Conservation (phyloP, 176 grass and related monocot genomes). For the Eragrostis nindensis region DNA sequence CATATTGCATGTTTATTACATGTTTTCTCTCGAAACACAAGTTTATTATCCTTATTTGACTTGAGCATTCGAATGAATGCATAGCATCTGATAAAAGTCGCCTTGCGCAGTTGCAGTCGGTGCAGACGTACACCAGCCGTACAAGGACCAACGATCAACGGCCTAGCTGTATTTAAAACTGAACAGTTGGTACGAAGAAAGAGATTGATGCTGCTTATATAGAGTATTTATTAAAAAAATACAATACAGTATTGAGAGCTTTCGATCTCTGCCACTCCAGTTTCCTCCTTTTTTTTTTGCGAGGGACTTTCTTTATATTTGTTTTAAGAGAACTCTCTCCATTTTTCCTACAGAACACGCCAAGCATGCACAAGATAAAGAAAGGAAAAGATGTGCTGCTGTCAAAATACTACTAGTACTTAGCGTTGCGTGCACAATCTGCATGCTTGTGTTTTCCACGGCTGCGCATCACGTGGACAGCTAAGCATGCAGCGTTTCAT, state of each 20-base stretch:
- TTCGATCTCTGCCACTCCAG: neutral
- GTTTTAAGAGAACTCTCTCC: no score
- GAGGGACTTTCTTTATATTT: no score
- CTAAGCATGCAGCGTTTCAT: neutral
- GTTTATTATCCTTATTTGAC: neutral
- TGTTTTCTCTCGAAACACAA: neutral
- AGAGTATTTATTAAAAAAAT: no score
- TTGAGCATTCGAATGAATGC: neutral
- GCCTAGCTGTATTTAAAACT: neutral
- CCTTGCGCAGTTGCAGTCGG: neutral
- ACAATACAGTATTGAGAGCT: neutral
- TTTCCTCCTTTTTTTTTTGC: neutral
- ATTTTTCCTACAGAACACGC: no score
- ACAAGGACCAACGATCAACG: neutral
- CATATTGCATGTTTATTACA: neutral
- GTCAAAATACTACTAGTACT: no score
- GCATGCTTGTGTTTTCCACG: neutral
- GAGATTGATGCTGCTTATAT: neutral
- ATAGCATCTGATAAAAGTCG: neutral
- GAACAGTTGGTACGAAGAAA: neutral
- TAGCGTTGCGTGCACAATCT: neutral
- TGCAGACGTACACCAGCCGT: conserved; percentile 2
- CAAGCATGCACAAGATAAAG: no score
- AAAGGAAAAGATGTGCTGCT: no score
- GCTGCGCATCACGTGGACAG: conserved; percentile 7